phyloP scores from a whole-genome alignment of 75 land plant genomes.

The Pinus albicaulis region DNA sequence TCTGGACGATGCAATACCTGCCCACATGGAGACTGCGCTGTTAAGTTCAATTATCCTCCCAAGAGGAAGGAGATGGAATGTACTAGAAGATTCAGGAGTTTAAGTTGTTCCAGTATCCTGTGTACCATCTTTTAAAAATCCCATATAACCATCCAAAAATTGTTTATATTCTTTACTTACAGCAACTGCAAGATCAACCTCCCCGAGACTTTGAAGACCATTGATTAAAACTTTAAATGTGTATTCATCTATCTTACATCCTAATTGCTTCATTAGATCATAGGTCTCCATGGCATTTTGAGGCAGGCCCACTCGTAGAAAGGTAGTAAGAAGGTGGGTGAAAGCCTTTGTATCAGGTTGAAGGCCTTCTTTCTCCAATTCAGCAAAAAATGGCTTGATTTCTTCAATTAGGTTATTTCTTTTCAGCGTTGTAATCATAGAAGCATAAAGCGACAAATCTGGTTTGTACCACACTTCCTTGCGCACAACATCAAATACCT shows the following conservation, averaged over 20 bases:
- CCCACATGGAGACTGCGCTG: not conserved
- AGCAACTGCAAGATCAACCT: conserved; percentile 15
- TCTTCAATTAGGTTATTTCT: conserved; percentile 32
- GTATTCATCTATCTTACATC: conserved; percentile 36
- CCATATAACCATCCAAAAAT: conserved; percentile 25
- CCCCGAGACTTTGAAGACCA: conserved; percentile 29
- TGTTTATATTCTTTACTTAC: conserved; percentile 34
- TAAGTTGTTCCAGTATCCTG: conserved; percentile 1
- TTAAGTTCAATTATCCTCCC: not conserved
- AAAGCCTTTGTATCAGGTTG: conserved; percentile 42
- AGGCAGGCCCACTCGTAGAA: conserved; percentile 14
- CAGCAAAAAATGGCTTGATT: conserved; percentile 20
- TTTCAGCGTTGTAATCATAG: conserved; percentile 36
- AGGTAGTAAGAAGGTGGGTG: conserved; percentile 22
- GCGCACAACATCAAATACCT: conserved; percentile 57
- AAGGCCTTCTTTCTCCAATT: conserved; percentile 30
- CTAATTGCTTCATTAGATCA: conserved; percentile 35
- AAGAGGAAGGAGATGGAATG: not conserved
- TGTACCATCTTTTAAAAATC: conserved; percentile 21
- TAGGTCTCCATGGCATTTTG: conserved; percentile 35
- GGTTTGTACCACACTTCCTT: conserved; percentile 73
- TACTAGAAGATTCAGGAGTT: not conserved
- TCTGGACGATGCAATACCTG: not conserved
- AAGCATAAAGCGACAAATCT: conserved; percentile 30
- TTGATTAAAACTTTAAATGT: conserved; percentile 40